phyloP scores from a whole-genome alignment of 1,284 basidiomycete species.

The Phylloporus sp. region DNA sequence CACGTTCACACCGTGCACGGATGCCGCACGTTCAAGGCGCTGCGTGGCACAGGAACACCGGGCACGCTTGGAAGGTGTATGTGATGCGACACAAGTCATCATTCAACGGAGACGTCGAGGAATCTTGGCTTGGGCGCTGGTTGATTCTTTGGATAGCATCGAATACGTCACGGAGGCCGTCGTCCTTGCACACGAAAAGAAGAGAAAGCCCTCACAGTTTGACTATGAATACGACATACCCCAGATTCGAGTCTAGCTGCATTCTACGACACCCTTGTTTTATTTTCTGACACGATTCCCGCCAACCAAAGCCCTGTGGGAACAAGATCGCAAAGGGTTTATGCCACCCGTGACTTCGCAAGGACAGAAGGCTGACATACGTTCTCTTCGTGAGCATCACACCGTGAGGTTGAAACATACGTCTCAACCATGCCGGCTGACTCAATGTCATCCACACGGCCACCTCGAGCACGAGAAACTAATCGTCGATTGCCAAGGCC shows the following conservation, averaged over 20 bases:
- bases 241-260: not conserved
- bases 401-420: not conserved
- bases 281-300: not conserved
- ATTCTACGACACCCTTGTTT: not conserved
- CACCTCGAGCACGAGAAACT: not conserved
- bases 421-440: not conserved
- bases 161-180: not conserved
- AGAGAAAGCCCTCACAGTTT: not conserved
- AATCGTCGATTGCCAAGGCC: not conserved
- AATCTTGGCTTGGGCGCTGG: not conserved
- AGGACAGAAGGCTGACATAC: not conserved
- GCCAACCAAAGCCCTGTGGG: not conserved
- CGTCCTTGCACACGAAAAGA: not conserved
- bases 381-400: not conserved
- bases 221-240: not conserved
- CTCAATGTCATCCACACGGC: not conserved
- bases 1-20: not conserved
- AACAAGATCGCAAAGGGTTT: not conserved
- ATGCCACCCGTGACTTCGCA: not conserved
- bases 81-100: not conserved
- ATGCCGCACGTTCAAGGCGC: not conserved
- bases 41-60: not conserved
- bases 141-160: not conserved
- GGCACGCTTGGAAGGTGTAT: not conserved
- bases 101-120: not conserved